phyloP scores from a whole-genome alignment of 345 rosid genomes.

The Orychophragmus violaceus region DNA sequence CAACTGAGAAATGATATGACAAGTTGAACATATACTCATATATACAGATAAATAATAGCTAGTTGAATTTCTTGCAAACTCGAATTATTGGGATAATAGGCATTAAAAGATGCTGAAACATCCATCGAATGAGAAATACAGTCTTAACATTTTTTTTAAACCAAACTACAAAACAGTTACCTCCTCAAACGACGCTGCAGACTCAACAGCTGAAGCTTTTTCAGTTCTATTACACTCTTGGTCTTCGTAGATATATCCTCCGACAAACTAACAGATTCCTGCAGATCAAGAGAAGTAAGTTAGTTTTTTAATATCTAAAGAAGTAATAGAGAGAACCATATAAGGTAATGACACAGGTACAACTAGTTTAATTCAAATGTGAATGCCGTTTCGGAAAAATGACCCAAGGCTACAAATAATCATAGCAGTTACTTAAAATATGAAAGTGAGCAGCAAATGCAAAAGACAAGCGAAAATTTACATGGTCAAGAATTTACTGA shows the following conservation, averaged over 20 bases:
- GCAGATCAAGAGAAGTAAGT: slow-evolving; percentile 2
- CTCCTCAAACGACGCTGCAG: slow-evolving; percentile 79
- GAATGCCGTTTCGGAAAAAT: not conserved
- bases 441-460: slow-evolving; percentile 1
- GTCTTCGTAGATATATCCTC: slow-evolving; percentile 86
- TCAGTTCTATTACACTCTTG: slow-evolving; percentile 84
- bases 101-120: not conserved
- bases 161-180: slow-evolving; percentile 32
- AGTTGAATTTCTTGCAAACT: not conserved
- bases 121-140: not conserved
- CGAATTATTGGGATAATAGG: not conserved
- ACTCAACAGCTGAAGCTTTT: slow-evolving; percentile 73
- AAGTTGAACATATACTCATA: not conserved
- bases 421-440: not conserved
- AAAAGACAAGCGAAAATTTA: not conserved
- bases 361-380: not conserved
- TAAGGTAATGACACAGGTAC: not conserved
- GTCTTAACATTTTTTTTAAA: not conserved
- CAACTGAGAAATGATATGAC: not conserved
- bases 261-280: slow-evolving; percentile 74
- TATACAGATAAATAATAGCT: not conserved
- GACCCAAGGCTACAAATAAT: not conserved
- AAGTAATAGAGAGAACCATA: not conserved
- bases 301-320: not conserved
- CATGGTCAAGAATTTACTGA: not conserved